Evolutionary conservation across 345 rosid genomes (phyloP), one percentile per base, ranked within the genome.

Genomic region (Euclidium syriacum): DNA sequence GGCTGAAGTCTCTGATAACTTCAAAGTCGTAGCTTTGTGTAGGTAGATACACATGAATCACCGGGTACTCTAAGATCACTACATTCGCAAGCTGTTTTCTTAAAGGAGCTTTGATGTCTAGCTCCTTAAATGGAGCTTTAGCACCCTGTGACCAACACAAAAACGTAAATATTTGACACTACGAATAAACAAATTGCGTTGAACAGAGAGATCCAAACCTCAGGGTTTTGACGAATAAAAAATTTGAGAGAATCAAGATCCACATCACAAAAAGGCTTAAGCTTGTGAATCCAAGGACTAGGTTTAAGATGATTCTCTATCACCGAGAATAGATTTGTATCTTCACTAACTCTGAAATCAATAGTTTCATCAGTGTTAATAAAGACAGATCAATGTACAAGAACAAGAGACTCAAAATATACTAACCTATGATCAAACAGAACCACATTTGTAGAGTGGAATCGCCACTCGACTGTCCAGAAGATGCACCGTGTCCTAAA

Each of bases 381-480:
- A 52, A 24, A 30, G 58, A 69, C 7, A 60, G 12, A 52, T 10
- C n/a, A 34, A 9, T 7, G 18, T 1, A 29, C 49, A 51, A 30
- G 22, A 64, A 10, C 42, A 26, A 25, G 20, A 3, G 17, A 24
- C 35, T 20, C 41, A 30, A 39, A 48, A 55, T 3, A 20, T 48
- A 47, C 84, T 82, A 58, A 89, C 95, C 85, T 79, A 51, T 87
- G 86, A 71, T 92, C 90, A 41, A 75, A 26, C 49, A 84, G 42
- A 67, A 80, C 78, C 55, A 83, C 82, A 81, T 79, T 81, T 10
- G 87, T 63, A 18, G 88, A 79, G 72, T 84, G 88, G 73, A 94
- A 94, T 54, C 80, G 82, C 99, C 97, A 92, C 68, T 85, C 96
- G 34, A 92, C 74, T 8, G 99, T 94, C 97, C 99, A 94, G 2